These are phyloP conservation scores for Sporothrix mexicana DNA, from an alignment of 2,329 filamentous ascomycete genomes.

Conservation along the genomic window DNA sequence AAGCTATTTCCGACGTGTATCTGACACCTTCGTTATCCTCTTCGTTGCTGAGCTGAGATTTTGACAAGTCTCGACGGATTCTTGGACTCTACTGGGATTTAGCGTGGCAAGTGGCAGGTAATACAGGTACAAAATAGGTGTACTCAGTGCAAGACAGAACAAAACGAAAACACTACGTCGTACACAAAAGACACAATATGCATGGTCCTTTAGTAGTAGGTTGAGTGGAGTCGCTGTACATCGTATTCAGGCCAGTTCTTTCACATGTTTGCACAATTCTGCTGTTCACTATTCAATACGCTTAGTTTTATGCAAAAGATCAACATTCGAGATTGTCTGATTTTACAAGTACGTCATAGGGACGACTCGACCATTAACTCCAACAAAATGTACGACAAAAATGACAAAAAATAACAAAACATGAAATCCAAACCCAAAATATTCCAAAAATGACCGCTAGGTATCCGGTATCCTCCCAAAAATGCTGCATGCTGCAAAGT, in stretches of 20 bases:
- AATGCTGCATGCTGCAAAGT: not conserved
- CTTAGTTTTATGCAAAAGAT: not conserved
- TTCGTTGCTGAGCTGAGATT: too few species aligned
- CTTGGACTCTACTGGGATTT: too few species aligned
- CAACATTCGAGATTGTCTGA: too few species aligned
- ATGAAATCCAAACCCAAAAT: not conserved
- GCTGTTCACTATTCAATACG: not conserved
- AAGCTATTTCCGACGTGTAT: too few species aligned
- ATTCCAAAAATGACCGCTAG: not conserved
- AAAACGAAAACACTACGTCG: too few species aligned
- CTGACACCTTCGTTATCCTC: too few species aligned
- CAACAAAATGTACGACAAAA: not conserved
- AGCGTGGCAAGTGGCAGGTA: too few species aligned
- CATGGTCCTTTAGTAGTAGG: not conserved
- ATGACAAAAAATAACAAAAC: not conserved
- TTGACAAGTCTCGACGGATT: too few species aligned
- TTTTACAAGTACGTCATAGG: too few species aligned
- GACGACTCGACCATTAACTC: not conserved
- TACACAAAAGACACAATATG: not conserved
- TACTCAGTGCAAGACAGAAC: too few species aligned
- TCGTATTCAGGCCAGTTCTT: not conserved
- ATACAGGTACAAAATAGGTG: too few species aligned
- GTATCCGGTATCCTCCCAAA: conserved; percentile 11
- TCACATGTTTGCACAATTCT: not conserved
- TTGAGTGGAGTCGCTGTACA: too few species aligned